Evolutionary conservation across 371 early-diverging fungal genomes (phyloP), one percentile per base, ranked within the genome.

Genomic region (Thermomucor indicae-seudaticae): DNA sequence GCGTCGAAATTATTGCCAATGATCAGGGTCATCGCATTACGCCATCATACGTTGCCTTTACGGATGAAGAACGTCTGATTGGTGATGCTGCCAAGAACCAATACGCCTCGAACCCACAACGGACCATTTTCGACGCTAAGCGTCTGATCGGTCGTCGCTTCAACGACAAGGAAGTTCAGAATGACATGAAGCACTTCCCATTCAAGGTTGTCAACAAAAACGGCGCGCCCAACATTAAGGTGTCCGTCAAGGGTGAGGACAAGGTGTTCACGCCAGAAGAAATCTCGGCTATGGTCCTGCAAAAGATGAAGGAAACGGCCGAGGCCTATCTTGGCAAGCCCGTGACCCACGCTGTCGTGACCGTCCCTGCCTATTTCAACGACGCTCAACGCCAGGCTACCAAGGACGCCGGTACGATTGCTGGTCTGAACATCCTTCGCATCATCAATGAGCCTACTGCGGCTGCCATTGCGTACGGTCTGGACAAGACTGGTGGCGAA

Each of bases 301-400:
- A 78, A 65, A 94, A 96, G 88, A 92, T 99, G 94, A 94, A 93
- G 82, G 93, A 94, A 70, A 93, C 89, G 52, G 97, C 95, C 48
- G 96, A 99, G 76, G 88, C 93, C 39, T 95, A 92, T 75, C 88
- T 99, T 61, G 95, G 95, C 60, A 86, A 81, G 78, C 76, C 80
- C 51, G 86, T 93, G 46, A 81, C 65, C 47, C 80, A 87, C 57
- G 90, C 91, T 55, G 95, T 95, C 42, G 85, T 93, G 56, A 93
- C 93, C 51, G 86, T 93, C 45, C 93, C 93, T 52, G 97, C 95
- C 61, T 94, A 94, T 81, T 96, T 96, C 79, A 81, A 80, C 53
- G 89, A 90, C 61, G 84, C 78, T 45, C 91, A 91, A 61, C 79
- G 90, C 58, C 86, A 88, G 58, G 90, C 87, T 42, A 91, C 92